Percentiles rank a stretch among this genome's conserved stretches.
phyloP scores from a whole-genome alignment of 345 rosid species.

The Mercurialis annua region DNA sequence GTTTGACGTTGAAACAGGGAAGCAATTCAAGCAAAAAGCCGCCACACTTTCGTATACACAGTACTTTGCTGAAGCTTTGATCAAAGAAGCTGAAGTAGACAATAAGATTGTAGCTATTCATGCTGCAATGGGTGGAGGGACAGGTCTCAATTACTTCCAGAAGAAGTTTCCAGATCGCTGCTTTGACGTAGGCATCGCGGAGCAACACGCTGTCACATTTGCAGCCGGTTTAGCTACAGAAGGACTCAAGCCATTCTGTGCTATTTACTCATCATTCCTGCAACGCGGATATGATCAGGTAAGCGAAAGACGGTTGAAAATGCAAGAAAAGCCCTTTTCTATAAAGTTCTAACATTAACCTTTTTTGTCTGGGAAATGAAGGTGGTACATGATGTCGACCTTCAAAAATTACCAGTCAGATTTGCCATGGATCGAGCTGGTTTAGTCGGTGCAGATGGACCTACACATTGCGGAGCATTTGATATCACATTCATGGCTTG shows the following conservation, averaged over 20 bases:
- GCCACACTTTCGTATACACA: constrained; percentile 56
- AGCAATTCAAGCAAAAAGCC: constrained; percentile 52
- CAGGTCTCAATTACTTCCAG: constrained; percentile 71
- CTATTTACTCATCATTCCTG: constrained; percentile 72
- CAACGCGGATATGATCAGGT: constrained; percentile 83
- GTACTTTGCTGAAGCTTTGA: constrained; percentile 62
- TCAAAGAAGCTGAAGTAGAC: constrained; percentile 64
- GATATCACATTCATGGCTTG: constrained; percentile 70
- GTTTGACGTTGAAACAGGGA: constrained; percentile 57
- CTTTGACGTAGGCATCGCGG: constrained; percentile 74
- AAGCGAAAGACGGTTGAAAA: constrained; percentile 10
- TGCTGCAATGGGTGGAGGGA: constrained; percentile 87
- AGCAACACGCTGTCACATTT: constrained; percentile 78
- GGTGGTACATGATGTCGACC: constrained; percentile 81
- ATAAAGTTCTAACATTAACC: not conserved
- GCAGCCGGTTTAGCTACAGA: constrained; percentile 78
- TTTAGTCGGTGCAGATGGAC: constrained; percentile 79
- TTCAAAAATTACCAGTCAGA: constrained; percentile 67
- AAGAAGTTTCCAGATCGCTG: constrained; percentile 67
- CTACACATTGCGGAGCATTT: constrained; percentile 78
- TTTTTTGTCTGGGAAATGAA: constrained; percentile 17
- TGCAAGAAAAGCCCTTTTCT: not conserved
- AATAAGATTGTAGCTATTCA: constrained; percentile 62
- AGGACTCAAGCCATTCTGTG: constrained; percentile 76
- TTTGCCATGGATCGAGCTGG: constrained; percentile 72